Evolutionary conservation across 2,329 filamentous ascomycete species (phyloP), one percentile per base, ranked within the genome.

Genomic region (Colletotrichum tropicicola): DNA sequence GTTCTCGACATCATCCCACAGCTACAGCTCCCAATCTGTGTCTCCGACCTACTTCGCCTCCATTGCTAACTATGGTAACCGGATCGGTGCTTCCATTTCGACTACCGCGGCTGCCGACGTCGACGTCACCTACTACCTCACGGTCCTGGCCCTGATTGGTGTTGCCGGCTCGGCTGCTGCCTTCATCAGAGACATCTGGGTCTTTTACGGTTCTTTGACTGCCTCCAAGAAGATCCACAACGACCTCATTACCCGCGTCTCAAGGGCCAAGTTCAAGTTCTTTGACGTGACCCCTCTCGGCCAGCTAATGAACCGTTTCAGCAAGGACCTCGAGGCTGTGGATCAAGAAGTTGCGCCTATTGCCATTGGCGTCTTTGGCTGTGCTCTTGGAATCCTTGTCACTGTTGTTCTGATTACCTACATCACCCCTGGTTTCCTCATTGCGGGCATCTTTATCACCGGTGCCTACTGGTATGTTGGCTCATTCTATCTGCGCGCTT

Each of bases 221-320:
- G 96, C 96, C 3, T 98, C 96, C 25, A 91, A 88, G 81, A 90
- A 89, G 70, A 89, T 99, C 19, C 96, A 99, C 75, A 85, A 90
- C 69, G 83, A 87, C 35, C 83, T 99, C 58, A 91, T 99, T 75
- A 85, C 87, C 27, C 85, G 91, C 1, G 89, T 99, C 23, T 91
- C 93, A 13, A 89, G 94, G 70, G 96, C 96, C 28, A 95, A 94
- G 75, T 98, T 99, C 84, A 94, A 92, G 74, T 99, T 99, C 81
- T 99, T 99, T 73, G 96, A 99, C 73, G 92, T 95, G 1, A 99
- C 96, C 0, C 96, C 96, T 3, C 87, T 98, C 0, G 96, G 96
- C 12, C 95, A 98, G 78, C 85, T 99, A 72, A 98, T 98, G 91
- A 99, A 99, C 78, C 89, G 96, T 19, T 99, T 99, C 80, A 98